phyloP scores from a whole-genome alignment of 257 asterid species.

The Agastache rugosa region DNA sequence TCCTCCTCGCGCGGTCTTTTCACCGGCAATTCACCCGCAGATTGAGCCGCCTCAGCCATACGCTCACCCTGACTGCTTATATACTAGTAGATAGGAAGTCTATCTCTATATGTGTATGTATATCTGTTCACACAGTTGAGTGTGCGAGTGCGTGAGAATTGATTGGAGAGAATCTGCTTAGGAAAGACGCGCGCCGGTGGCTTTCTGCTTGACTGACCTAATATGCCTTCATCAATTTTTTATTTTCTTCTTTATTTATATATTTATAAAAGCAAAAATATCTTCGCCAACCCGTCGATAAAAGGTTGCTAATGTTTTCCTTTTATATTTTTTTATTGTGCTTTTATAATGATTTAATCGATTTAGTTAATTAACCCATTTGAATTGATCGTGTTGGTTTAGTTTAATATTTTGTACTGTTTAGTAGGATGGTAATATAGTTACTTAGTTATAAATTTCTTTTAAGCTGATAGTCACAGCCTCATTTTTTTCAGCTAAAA shows the following conservation, averaged over 20 bases:
- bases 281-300: slow-evolving; percentile 23
- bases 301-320: background rate
- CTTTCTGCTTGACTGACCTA: slow-evolving; percentile 38
- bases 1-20: slow-evolving; percentile 43
- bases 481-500: no score
- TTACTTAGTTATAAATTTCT: no score
- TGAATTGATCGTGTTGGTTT: no score
- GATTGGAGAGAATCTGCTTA: slow-evolving; percentile 43
- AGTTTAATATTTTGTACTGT: no score
- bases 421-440: no score
- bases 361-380: no score
- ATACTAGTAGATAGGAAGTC: background rate
- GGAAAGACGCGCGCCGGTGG: slow-evolving; percentile 41
- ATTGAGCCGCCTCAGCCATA: slow-evolving; percentile 38
- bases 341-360: background rate
- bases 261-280: background rate
- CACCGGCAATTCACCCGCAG: slow-evolving; percentile 41
- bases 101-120: slow-evolving; percentile 20
- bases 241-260: background rate
- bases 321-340: background rate
- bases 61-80: slow-evolving; percentile 7
- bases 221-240: background rate
- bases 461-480: no score
- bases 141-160: slow-evolving; percentile 36
- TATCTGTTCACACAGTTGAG: slow-evolving; percentile 32